Conservation (phyloP, 352 stramenopile genomes). For the Globisporangium recalcitrans region DNA sequence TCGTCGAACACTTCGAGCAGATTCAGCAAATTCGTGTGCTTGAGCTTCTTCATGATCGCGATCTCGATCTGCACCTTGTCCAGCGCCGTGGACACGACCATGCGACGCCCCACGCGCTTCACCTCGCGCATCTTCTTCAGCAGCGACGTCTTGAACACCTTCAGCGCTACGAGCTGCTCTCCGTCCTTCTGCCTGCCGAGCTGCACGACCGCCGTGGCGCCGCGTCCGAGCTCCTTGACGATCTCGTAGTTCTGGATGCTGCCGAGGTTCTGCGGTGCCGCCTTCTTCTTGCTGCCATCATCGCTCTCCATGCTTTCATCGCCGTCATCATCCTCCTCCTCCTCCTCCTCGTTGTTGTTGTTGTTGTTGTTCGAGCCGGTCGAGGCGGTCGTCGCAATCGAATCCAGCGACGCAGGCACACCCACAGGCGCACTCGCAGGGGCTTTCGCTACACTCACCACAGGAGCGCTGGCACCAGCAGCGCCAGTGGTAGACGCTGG, state of each 20-base stretch:
- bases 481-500: neutral
- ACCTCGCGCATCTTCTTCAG: slow-evolving; percentile 85
- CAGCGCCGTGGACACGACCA: slow-evolving; percentile 82
- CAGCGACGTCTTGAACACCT: slow-evolving; percentile 84
- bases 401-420: slow-evolving; percentile 27
- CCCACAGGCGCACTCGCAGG: slow-evolving; percentile 1
- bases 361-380: slow-evolving; percentile 31
- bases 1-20: slow-evolving; percentile 83
- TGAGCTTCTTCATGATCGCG: slow-evolving; percentile 87
- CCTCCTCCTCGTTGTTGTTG: slow-evolving; percentile 11
- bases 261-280: slow-evolving; percentile 12
- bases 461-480: slow-evolving; percentile 14
- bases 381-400: slow-evolving; percentile 32
- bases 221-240: slow-evolving; percentile 70
- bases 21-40: slow-evolving; percentile 72
- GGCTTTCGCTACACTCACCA: slow-evolving; percentile 11
- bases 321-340: slow-evolving; percentile 24
- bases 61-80: slow-evolving; percentile 88
- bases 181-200: slow-evolving; percentile 55
- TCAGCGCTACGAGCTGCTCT: slow-evolving; percentile 66
- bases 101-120: slow-evolving; percentile 69
- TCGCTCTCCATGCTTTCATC: slow-evolving; percentile 17
- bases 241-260: slow-evolving; percentile 80
- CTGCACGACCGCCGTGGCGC: slow-evolving; percentile 75
- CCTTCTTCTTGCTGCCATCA: neutral